Conservation (phyloP, 805 yeast genomes). For the Tanozyma kutaoensis region DNA sequence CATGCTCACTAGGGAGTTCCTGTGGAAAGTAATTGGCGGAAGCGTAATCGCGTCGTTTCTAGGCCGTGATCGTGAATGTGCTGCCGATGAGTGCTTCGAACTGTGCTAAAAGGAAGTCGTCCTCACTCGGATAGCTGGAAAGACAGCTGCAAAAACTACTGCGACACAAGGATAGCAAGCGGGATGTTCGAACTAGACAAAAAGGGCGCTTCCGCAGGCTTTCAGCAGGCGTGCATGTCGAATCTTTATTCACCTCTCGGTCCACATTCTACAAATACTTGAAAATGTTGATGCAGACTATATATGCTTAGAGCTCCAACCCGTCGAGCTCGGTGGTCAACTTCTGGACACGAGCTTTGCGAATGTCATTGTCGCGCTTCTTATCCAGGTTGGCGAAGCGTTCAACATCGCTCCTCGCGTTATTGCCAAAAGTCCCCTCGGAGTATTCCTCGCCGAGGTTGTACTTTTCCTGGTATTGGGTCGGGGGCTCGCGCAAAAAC, state of each 20-base stretch:
- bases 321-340: neutral
- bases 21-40: too few relatives aligned
- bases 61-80: too few relatives aligned
- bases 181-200: too few relatives aligned
- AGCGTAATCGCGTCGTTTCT: too few relatives aligned
- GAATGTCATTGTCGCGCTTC: neutral
- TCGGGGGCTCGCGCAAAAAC: slow-evolving; percentile 21
- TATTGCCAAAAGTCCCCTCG: slow-evolving; percentile 2
- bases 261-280: neutral
- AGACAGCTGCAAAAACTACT: too few relatives aligned
- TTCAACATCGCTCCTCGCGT: slow-evolving; percentile 6
- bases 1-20: too few relatives aligned
- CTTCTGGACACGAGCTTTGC: neutral
- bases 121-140: too few relatives aligned
- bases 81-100: too few relatives aligned
- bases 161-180: too few relatives aligned
- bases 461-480: slow-evolving; percentile 7
- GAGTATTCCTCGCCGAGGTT: slow-evolving; percentile 1
- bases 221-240: too few relatives aligned
- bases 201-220: too few relatives aligned
- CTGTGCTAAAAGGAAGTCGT: too few relatives aligned
- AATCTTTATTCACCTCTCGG: neutral
- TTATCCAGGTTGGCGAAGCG: slow-evolving; percentile 4
- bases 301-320: slow-evolving; percentile 1
- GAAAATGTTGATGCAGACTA: neutral